Percentiles rank a stretch among this genome's conserved stretches.
Conservation (phyloP, 257 asterid species). For the Ballota nigra region DNA sequence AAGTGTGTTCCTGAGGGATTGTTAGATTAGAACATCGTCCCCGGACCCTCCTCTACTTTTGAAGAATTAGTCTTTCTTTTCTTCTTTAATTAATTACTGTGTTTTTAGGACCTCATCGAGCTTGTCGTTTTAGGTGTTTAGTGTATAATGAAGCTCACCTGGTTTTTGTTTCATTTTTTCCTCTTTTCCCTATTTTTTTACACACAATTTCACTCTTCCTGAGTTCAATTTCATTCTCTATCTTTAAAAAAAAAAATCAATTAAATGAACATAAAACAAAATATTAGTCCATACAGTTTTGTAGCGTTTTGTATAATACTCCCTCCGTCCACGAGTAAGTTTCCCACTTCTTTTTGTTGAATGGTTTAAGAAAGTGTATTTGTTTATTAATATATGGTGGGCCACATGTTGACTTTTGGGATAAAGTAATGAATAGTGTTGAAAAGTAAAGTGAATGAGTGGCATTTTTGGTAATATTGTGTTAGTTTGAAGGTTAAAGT, state of each 20-base stretch:
- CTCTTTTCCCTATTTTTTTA: neutral
- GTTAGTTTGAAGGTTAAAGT: no score
- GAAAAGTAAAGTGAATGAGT: no score
- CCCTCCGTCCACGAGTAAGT: no score
- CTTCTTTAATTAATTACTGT: neutral
- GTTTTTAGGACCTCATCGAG: constrained; percentile 19
- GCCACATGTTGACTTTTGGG: no score
- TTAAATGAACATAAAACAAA: neutral
- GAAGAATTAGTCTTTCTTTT: neutral
- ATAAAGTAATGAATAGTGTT: no score
- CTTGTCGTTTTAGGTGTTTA: constrained; percentile 32
- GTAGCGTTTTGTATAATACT: no score
- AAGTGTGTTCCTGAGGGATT: constrained; percentile 39
- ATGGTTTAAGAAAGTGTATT: no score
- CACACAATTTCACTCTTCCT: neutral
- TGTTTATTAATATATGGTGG: no score
- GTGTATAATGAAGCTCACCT: constrained; percentile 41
- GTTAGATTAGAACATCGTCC: constrained; percentile 35
- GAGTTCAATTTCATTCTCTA: neutral
- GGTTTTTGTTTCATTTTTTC: constrained; percentile 34
- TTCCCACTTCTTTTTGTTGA: no score
- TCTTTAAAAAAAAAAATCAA: neutral
- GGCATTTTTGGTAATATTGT: no score
- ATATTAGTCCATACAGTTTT: no score
- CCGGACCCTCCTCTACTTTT: constrained; percentile 35